A percentile compares a stretch with the other conserved stretches of the same genome.
phyloP scores from a whole-genome alignment of 345 rosid genomes.

The Alliaria petiolata region DNA sequence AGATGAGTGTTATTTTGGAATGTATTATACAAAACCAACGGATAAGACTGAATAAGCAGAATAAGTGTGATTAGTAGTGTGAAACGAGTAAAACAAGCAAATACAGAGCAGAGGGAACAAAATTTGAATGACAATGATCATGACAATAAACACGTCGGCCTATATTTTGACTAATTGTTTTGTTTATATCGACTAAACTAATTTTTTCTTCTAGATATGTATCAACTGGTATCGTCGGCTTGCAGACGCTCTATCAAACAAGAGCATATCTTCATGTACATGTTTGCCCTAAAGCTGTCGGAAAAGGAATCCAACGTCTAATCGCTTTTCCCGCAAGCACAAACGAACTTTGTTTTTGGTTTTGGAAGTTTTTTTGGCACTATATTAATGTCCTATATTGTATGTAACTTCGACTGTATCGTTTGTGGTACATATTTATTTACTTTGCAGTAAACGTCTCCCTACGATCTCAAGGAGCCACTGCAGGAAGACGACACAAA shows the following conservation, averaged over 20 bases:
- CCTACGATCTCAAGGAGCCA: neutral
- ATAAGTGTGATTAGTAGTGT: neutral
- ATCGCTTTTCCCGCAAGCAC: neutral
- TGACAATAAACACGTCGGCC: neutral
- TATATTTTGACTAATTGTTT: no score
- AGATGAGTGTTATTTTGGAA: neutral
- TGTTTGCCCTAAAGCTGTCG: neutral
- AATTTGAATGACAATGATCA: neutral
- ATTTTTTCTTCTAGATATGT: no score
- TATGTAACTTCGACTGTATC: neutral
- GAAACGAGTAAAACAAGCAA: no score
- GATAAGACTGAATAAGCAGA: neutral
- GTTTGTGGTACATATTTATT: neutral
- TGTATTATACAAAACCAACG: neutral
- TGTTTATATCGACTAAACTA: no score
- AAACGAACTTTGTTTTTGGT: neutral
- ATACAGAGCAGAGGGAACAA: no score
- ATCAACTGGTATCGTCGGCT: no score
- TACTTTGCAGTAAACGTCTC: neutral
- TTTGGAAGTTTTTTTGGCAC: neutral
- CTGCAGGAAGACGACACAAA: neutral
- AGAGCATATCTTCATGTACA: neutral
- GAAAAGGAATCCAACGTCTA: neutral
- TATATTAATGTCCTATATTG: neutral
- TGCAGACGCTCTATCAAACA: no score